phyloP scores from a whole-genome alignment of 805 yeast genomes.

The Cephaloascus fragrans region DNA sequence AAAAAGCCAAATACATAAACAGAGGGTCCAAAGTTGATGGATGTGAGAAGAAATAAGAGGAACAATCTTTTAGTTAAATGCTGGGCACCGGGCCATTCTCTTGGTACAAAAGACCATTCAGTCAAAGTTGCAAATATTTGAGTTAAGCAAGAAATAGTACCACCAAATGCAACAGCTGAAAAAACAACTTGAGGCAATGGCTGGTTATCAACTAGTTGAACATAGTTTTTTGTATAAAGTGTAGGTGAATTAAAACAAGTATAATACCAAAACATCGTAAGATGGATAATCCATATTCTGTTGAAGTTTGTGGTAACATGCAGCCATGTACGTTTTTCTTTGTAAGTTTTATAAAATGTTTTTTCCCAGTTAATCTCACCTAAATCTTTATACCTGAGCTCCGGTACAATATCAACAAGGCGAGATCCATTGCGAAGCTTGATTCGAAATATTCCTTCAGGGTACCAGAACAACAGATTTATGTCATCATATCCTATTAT shows the following conservation, averaged over 20 bases:
- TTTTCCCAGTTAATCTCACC: conserved; percentile 28
- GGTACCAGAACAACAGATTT: conserved; percentile 43
- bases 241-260: conserved; percentile 42
- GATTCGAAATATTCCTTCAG: conserved; percentile 22
- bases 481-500: conserved; percentile 50
- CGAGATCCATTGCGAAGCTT: conserved; percentile 19
- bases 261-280: conserved; percentile 41
- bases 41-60: conserved; percentile 18
- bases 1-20: conserved; percentile 25
- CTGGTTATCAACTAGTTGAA: conserved; percentile 27
- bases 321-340: conserved; percentile 39
- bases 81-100: conserved; percentile 38
- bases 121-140: conserved; percentile 27
- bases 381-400: conserved; percentile 20
- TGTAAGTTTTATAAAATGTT: conserved; percentile 34
- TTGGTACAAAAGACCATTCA: conserved; percentile 37
- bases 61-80: conserved; percentile 21
- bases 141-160: conserved; percentile 31
- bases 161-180: conserved; percentile 36
- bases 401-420: conserved; percentile 16
- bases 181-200: conserved; percentile 35
- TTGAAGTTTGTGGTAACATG: conserved; percentile 40
- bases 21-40: conserved; percentile 28
- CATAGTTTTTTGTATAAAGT: conserved; percentile 33
- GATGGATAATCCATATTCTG: conserved; percentile 44